Percentiles rank a stretch among this genome's conserved stretches.
Conservation (phyloP, 2,329 filamentous ascomycete genomes). For the Alternaria sp. region DNA sequence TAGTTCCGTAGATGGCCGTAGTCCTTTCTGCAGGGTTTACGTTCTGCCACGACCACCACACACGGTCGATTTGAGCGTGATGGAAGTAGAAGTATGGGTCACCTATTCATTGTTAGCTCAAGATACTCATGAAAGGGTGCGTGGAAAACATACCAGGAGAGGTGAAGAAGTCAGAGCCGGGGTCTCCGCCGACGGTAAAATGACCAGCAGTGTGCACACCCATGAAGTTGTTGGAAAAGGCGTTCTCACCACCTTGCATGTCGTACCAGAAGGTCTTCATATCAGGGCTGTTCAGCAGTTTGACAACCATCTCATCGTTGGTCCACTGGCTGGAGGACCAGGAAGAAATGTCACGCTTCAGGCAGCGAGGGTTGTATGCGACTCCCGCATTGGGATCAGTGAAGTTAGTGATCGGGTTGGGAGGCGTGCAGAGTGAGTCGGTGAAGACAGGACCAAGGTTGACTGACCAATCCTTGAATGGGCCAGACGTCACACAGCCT, state of each 20-base stretch:
- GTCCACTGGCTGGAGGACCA: conserved; percentile 35
- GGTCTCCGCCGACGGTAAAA: conserved; percentile 53
- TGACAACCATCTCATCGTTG: conserved; percentile 35
- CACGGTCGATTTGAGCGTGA: conserved; percentile 55
- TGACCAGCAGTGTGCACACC: conserved; percentile 55
- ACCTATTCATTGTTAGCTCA: conserved; percentile 39
- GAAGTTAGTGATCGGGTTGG: conserved; percentile 21
- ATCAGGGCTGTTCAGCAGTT: conserved; percentile 33
- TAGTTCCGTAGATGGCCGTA: conserved; percentile 50
- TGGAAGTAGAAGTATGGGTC: conserved; percentile 52
- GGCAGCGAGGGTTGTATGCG: conserved; percentile 43
- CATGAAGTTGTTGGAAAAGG: conserved; percentile 38
- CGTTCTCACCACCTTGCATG: conserved; percentile 44
- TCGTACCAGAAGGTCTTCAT: conserved; percentile 48
- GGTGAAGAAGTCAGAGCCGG: conserved; percentile 53
- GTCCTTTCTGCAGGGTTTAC: conserved; percentile 47
- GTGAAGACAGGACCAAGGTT: conserved; percentile 57
- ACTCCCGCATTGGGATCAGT: too few species aligned
- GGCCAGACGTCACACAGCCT: conserved; percentile 60
- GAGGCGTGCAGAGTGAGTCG: conserved; percentile 35
- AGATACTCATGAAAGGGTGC: neutral
- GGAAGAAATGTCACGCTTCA: conserved; percentile 45
- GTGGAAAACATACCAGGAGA: conserved; percentile 39
- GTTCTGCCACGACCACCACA: conserved; percentile 60
- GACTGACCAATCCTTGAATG: conserved; percentile 55